Percentiles rank a stretch among this genome's conserved stretches.
Evolutionary conservation across 495 filamentous ascomycete genomes (phyloP).

Genomic region (Penicillium manginii): DNA sequence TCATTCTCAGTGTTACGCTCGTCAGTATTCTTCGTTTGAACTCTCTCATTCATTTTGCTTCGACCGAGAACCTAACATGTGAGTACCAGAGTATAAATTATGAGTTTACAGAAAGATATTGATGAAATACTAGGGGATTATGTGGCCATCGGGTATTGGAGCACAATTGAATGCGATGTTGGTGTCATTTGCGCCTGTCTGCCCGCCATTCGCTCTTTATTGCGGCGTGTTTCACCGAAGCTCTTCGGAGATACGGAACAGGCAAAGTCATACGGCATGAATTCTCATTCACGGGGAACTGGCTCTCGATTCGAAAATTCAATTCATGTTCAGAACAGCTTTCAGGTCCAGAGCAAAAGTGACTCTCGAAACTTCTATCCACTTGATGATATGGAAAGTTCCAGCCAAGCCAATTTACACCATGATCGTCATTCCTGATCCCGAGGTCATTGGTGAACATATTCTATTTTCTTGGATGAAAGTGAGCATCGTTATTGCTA

Average conservation of each 20-base stretch:
- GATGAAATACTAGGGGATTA: constrained; percentile 36
- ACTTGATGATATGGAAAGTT: constrained; percentile 29
- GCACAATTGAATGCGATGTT: constrained; percentile 37
- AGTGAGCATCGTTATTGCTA: neutral
- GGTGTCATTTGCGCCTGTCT: constrained; percentile 41
- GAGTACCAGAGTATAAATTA: constrained; percentile 5
- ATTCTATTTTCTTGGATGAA: neutral
- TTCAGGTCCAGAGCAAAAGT: constrained; percentile 23
- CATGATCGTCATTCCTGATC: neutral
- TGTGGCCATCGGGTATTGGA: constrained; percentile 38
- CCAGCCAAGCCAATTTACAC: constrained; percentile 25
- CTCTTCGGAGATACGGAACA: constrained; percentile 32
- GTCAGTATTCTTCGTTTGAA: constrained; percentile 41
- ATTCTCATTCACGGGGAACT: constrained; percentile 25
- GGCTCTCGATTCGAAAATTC: constrained; percentile 24
- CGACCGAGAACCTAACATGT: constrained; percentile 38
- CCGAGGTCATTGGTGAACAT: neutral
- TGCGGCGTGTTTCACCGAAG: constrained; percentile 29
- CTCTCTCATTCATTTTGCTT: constrained; percentile 37
- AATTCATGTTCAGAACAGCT: constrained; percentile 11
- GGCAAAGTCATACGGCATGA: constrained; percentile 21
- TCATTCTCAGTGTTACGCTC: constrained; percentile 31
- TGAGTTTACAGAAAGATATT: neutral
- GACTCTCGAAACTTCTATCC: constrained; percentile 27
- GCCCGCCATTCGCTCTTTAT: constrained; percentile 35